phyloP scores from a whole-genome alignment of 495 filamentous ascomycete species.

The Venustampulla echinocandica region DNA sequence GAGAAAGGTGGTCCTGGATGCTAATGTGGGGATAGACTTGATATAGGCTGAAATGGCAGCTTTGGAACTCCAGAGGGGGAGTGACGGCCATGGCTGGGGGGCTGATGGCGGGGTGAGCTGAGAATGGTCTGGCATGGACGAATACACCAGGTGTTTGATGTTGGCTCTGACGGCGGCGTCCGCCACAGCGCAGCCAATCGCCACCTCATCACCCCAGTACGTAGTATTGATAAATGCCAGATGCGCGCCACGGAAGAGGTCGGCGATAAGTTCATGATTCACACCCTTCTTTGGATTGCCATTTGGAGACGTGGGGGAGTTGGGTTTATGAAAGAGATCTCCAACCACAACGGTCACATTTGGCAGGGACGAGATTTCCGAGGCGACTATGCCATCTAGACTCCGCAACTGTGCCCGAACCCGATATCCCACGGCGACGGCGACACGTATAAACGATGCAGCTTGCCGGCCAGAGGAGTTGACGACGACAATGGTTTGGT shows the following conservation, averaged over 20 bases:
- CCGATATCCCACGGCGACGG: conserved; percentile 80
- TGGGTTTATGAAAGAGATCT: conserved; percentile 52
- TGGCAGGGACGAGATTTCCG: conserved; percentile 69
- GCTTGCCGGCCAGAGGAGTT: conserved; percentile 91
- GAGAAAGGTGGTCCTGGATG: conserved; percentile 56
- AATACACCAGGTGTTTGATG: conserved; percentile 88
- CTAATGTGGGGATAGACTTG: conserved; percentile 60
- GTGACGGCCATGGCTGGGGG: conserved; percentile 52
- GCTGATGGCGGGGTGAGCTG: conserved; percentile 37
- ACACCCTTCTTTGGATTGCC: conserved; percentile 34
- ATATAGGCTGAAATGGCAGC: conserved; percentile 87
- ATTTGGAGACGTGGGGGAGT: conserved; percentile 12
- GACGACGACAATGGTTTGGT: conserved; percentile 82
- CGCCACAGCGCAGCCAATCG: conserved; percentile 76
- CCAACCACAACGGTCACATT: conserved; percentile 81
- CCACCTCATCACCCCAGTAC: conserved; percentile 91
- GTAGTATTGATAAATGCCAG: conserved; percentile 97
- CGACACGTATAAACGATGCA: conserved; percentile 85
- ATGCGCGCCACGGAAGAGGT: conserved; percentile 74
- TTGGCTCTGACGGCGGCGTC: conserved; percentile 81
- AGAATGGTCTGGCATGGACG: conserved; percentile 92
- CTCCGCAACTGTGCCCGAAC: conserved; percentile 85
- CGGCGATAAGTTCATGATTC: conserved; percentile 55
- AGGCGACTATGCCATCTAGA: conserved; percentile 69
- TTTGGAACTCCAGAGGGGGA: conserved; percentile 89